Conservation (phyloP, 1,284 basidiomycete genomes). For the Takashimella koratensis region DNA sequence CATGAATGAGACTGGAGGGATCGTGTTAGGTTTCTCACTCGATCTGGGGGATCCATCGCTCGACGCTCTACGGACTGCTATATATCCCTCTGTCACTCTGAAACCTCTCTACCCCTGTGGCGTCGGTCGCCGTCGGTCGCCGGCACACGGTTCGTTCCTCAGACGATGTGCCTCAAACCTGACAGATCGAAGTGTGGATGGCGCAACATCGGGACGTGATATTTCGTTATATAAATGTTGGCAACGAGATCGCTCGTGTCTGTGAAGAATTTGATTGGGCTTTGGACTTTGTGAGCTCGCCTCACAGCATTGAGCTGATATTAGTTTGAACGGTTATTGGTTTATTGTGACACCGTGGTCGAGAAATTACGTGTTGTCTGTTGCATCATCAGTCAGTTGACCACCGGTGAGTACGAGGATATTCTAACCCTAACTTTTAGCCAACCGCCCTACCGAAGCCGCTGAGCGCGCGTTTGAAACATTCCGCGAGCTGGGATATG, state of each 20-base stretch:
- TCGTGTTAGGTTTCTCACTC: no score
- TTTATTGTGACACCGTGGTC: background rate
- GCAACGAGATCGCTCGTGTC: constrained; percentile 19
- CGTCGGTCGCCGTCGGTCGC: no score
- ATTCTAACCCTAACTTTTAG: no score
- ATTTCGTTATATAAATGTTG: constrained; percentile 18
- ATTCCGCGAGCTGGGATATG: constrained; percentile 21
- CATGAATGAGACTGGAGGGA: no score
- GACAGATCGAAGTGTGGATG: no score
- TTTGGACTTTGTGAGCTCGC: background rate
- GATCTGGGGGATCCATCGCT: no score
- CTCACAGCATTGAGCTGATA: no score
- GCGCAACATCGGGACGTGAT: constrained; percentile 10
- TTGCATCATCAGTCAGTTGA: background rate
- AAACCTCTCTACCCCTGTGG: no score
- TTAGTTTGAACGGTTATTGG: background rate
- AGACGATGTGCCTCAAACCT: no score
- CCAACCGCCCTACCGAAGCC: constrained; percentile 11
- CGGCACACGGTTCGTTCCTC: no score
- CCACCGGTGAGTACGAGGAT: background rate
- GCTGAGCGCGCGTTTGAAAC: constrained; percentile 12
- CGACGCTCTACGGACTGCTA: no score
- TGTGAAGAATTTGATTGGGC: constrained; percentile 1
- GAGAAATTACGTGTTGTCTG: background rate
- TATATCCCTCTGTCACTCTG: no score